A percentile compares a stretch with the other conserved stretches of the same genome.
Evolutionary conservation across 768 basidiomycete genomes (phyloP).

Genomic region (Lentinula edodes): DNA sequence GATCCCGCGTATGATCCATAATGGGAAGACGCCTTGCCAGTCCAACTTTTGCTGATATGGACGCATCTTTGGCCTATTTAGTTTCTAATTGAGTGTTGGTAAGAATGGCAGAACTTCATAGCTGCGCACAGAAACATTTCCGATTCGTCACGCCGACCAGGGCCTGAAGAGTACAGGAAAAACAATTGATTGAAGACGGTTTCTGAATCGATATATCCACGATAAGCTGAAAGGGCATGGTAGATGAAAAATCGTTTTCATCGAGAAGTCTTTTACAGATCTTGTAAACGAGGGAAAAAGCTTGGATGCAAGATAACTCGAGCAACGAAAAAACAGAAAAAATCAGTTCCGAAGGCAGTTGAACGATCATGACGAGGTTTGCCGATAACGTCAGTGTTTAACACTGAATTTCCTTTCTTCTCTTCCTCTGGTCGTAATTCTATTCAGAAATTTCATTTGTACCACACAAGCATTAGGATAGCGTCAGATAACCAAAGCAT

Average conservation of each 20-base stretch:
- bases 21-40: slow-evolving; percentile 39
- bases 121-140: slow-evolving; percentile 55
- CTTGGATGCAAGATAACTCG: slow-evolving; percentile 36
- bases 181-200: slow-evolving; percentile 24
- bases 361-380: slow-evolving; percentile 26
- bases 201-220: slow-evolving; percentile 35
- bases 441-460: not conserved
- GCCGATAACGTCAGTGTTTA: not conserved
- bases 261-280: slow-evolving; percentile 42
- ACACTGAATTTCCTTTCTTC: not conserved
- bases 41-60: slow-evolving; percentile 48
- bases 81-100: slow-evolving; percentile 1
- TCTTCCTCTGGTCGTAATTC: not conserved
- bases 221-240: slow-evolving; percentile 47
- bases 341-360: slow-evolving; percentile 52
- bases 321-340: slow-evolving; percentile 46
- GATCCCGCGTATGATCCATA: slow-evolving; percentile 26
- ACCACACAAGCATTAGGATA: slow-evolving; percentile 10
- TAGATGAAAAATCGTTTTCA: slow-evolving; percentile 50
- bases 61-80: slow-evolving; percentile 38
- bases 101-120: slow-evolving; percentile 1
- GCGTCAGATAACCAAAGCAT: slow-evolving; percentile 24
- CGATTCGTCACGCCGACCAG: slow-evolving; percentile 38
- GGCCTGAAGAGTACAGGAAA: slow-evolving; percentile 23
- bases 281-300: slow-evolving; percentile 32